phyloP scores from a whole-genome alignment of 2,329 filamentous ascomycete species.

The Madurella mycetomatis region DNA sequence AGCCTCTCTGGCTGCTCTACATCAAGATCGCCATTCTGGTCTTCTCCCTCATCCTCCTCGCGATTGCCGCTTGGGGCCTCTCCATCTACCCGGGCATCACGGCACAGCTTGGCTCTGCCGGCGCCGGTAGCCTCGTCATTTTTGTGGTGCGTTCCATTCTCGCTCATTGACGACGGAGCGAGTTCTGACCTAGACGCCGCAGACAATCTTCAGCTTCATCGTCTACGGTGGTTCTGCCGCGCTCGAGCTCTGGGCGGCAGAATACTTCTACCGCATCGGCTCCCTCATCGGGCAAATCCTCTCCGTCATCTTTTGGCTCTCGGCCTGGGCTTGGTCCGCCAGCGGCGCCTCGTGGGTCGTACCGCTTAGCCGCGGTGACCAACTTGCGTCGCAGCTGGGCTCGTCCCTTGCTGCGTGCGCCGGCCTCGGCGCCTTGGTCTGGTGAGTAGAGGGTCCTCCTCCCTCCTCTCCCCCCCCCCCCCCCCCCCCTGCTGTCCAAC shows the following conservation, averaged over 20 bases:
- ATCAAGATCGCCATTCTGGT: slow-evolving; percentile 37
- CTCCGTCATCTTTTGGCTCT: slow-evolving; percentile 42
- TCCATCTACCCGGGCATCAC: slow-evolving; percentile 31
- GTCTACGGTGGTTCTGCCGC: slow-evolving; percentile 37
- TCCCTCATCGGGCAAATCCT: slow-evolving; percentile 36
- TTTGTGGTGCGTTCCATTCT: slow-evolving; percentile 40
- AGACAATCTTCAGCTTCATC: slow-evolving; percentile 40
- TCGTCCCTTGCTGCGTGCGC: slow-evolving; percentile 34
- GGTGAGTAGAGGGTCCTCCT: slow-evolving; percentile 27
- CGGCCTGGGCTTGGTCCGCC: slow-evolving; percentile 40
- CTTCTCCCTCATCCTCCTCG: slow-evolving; percentile 38
- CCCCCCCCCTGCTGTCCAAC: not conserved
- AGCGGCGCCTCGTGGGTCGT: slow-evolving; percentile 28
- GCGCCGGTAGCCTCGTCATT: slow-evolving; percentile 41
- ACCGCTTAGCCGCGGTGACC: too few species aligned
- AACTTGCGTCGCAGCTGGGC: too few species aligned
- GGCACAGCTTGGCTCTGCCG: slow-evolving; percentile 24
- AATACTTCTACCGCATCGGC: slow-evolving; percentile 37
- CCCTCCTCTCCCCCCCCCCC: too few species aligned
- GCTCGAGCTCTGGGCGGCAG: slow-evolving; percentile 34
- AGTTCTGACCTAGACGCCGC: slow-evolving; percentile 1
- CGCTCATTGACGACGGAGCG: slow-evolving; percentile 14
- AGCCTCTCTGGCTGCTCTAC: slow-evolving; percentile 35
- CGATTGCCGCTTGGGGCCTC: slow-evolving; percentile 38
- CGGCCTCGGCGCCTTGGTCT: slow-evolving; percentile 39